A percentile compares a stretch with the other conserved stretches of the same genome.
Conservation (phyloP, 2,329 filamentous ascomycete genomes). For the Coniochaeta pulveracea region DNA sequence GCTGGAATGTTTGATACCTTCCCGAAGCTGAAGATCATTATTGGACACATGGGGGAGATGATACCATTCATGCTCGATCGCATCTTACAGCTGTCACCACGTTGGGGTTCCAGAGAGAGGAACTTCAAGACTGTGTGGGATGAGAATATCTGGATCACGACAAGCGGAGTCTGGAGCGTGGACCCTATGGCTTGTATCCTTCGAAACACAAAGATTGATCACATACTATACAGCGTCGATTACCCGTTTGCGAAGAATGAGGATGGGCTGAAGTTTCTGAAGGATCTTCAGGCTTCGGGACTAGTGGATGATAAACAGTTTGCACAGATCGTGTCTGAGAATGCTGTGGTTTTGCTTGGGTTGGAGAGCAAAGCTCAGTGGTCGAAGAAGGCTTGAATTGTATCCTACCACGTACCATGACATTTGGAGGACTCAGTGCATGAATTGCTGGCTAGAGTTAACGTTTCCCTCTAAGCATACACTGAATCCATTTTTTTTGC, state of each 20-base stretch:
- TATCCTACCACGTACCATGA: too few relatives aligned
- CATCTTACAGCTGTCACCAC: constrained; percentile 16
- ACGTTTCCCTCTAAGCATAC: too few relatives aligned
- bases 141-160: constrained; percentile 43
- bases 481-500: too few relatives aligned
- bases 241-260: constrained; percentile 40
- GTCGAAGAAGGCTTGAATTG: too few relatives aligned
- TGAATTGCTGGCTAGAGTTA: too few relatives aligned
- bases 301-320: constrained; percentile 34
- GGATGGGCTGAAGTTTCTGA: constrained; percentile 31
- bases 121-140: constrained; percentile 37
- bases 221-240: constrained; percentile 42
- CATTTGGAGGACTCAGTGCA: too few relatives aligned
- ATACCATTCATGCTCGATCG: constrained; percentile 42
- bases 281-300: constrained; percentile 32
- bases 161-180: constrained; percentile 37
- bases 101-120: constrained; percentile 17
- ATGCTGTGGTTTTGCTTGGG: constrained; percentile 25
- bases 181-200: constrained; percentile 29
- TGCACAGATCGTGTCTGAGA: constrained; percentile 33
- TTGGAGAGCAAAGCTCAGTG: too few relatives aligned
- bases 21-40: constrained; percentile 39
- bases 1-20: constrained; percentile 41
- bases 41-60: constrained; percentile 39
- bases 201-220: constrained; percentile 30